Base-by-base conservation (phyloP, 805 yeast genomes). In the Saturnispora sekii region DNA sequence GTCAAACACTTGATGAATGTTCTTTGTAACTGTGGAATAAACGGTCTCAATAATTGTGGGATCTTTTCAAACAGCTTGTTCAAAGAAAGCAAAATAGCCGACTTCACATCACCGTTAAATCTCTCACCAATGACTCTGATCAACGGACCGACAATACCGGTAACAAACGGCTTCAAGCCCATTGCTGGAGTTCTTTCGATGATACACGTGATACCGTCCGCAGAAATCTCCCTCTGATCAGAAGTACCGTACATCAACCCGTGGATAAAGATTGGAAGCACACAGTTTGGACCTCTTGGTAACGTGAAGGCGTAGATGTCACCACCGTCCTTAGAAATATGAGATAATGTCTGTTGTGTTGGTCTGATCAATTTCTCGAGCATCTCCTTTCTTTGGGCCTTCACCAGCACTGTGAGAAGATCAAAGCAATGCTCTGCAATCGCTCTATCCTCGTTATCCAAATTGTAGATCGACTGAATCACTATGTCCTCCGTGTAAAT, bases 121-220 rank as follows among this genome's bases (percentile, higher is more conserved):
- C 96, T 79, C 64, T 93, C 99, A 58, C 99, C 98, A 59, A 90
- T 85, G 46, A 90, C 95, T 72, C 99, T 87, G 65, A 93, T 93
- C 59, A 93, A 73, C 34, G 98, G 98, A 66, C 99, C 99, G 26
- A 96, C 89, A 51, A 94, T 86, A 26, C 79, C 79, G 8, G 97
- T 90, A 17, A 94, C 96, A 64, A 81, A 85, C 31, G 96, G 85
- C 62, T 80, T 84, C 64, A 93, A 75, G 48, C 74, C 78, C 10
- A 76, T 70, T n/a, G 93, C 80, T 16, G 93, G 93, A 0, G 97
- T 85, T 56, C 87, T 79, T 39, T 81, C 83, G 38, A 89, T 84
- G 47, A 93, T 67, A 57, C 81, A 89, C 4, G 95, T 93, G 56
- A 93, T 86, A 46, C 87, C 96, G 57, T 81, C 66, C 0, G 98